These are phyloP conservation scores for Lithocarpus polystachyus DNA, from an alignment of 306 rosid species.

Conservation along the genomic window DNA sequence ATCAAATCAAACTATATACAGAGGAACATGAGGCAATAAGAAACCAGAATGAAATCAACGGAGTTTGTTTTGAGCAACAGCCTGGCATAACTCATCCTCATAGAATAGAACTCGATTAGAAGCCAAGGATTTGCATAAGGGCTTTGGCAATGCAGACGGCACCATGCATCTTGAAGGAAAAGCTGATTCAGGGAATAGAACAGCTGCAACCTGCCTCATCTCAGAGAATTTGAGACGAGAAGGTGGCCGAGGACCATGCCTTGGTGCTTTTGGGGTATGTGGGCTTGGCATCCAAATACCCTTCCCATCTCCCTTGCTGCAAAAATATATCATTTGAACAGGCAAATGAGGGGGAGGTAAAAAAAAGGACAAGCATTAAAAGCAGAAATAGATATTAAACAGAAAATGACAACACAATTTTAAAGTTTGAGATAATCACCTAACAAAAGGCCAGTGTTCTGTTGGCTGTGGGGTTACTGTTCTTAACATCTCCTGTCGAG, in stretches of 20 bases:
- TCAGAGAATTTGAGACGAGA: conserved; percentile 87
- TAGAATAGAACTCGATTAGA: conserved; percentile 84
- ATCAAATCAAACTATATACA: conserved; percentile 44
- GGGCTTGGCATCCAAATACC: conserved; percentile 56
- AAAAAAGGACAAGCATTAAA: conserved; percentile 1
- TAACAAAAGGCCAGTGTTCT: conserved; percentile 79
- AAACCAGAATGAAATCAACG: conserved; percentile 36
- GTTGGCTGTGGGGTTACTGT: conserved; percentile 68
- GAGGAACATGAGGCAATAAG: conserved; percentile 17
- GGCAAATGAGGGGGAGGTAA: not conserved
- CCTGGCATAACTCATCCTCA: conserved; percentile 95
- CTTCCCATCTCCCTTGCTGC: conserved; percentile 72
- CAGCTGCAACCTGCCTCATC: conserved; percentile 90
- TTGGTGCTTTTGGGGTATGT: conserved; percentile 89
- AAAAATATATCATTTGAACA: conserved; percentile 8
- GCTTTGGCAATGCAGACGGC: conserved; percentile 70
- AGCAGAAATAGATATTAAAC: not conserved
- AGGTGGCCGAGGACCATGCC: conserved; percentile 88
- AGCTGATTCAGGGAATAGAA: conserved; percentile 79
- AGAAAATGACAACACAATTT: not conserved
- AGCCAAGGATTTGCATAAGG: conserved; percentile 81
- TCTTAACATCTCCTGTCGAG: conserved; percentile 71
- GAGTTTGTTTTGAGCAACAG: conserved; percentile 95
- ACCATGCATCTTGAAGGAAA: conserved; percentile 70
- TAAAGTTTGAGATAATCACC: conserved; percentile 32